Base-by-base conservation (phyloP, 495 filamentous ascomycete genomes). In the Oidiodendron maius region DNA sequence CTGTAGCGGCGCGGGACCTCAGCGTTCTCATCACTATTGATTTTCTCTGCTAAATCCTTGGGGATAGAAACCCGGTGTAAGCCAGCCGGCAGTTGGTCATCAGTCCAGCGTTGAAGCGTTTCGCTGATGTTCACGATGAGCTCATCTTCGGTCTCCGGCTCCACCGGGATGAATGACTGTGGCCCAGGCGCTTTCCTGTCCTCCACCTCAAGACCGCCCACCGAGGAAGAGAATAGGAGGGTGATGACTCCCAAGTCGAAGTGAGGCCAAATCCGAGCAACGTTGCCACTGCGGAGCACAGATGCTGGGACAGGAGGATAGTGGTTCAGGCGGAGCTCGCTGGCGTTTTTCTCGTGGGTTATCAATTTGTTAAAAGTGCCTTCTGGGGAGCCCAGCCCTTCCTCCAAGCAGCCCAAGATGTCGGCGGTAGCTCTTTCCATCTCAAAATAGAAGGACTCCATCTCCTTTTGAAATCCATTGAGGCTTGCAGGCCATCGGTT, bases 191-290 rank as follows among this genome's bases (percentile, higher is more conserved):
- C 6, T 10, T 8, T 6, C 9, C 36, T 10, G 16, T 39, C 16
- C 36, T 39, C 36, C 8, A 39, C 16, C 16, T 39, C 36, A 6
- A 39, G 36, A 10, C 36, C 36, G 16, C 36, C 36, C 8, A 39
- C 36, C 8, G 8, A 8, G 9, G 8, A 9, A 6, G 8, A 6
- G 16, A 39, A 39, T 17, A 39, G 16, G 6, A 39, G 36, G 8
- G 36, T 39, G 36, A 39, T 39, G 36, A 39, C 36, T 9, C 36
- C 36, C 11, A 39, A 17, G 16, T 39, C 36, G 18, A 39, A 39
- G 18, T 39, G 36, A 6, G 36, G 36, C 36, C 36, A 39, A 17
- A 39, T 39, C 11, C 36, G 36, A 17, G 8, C 18, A 8, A 39
- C 36, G 8, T 8, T 9, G 36, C 36, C 36, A 8, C 16, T 17